A percentile compares a stretch with the other conserved stretches of the same genome.
These are phyloP conservation scores for Sanghuangporus sanghuang DNA, from an alignment of 1,284 basidiomycete species.

Conservation along the genomic window DNA sequence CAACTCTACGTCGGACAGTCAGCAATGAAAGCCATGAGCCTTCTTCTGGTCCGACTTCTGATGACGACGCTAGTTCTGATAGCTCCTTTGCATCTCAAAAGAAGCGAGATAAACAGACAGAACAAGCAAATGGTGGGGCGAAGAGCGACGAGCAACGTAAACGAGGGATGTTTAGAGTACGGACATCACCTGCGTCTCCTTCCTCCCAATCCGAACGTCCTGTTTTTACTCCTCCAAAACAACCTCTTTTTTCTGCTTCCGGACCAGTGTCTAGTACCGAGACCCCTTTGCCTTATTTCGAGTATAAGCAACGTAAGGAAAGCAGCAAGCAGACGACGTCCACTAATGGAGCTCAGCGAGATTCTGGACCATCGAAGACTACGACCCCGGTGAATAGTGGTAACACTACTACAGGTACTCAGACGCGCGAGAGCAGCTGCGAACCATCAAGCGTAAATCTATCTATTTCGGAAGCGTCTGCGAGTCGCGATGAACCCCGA, in stretches of 20 bases:
- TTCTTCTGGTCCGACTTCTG: background rate
- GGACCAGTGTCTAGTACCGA: background rate
- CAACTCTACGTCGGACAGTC: background rate
- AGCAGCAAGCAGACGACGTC: background rate
- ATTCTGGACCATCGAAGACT: background rate
- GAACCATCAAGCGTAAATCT: background rate
- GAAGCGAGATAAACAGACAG: background rate
- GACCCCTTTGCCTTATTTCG: background rate
- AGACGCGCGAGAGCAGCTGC: background rate
- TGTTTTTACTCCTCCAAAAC: background rate
- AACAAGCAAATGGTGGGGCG: background rate
- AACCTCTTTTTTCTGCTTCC: background rate
- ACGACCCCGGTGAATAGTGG: background rate
- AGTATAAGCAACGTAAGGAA: background rate
- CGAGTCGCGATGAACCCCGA: background rate
- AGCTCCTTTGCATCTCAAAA: background rate
- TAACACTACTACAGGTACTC: background rate
- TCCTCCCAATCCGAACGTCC: background rate
- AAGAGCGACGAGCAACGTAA: background rate
- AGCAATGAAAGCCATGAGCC: background rate
- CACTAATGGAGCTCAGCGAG: background rate
- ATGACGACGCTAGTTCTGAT: background rate
- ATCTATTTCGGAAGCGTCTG: background rate
- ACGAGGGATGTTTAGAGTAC: conserved; percentile 1
- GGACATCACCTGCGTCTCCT: background rate